A percentile compares a stretch with the other conserved stretches of the same genome.
Conservation (phyloP, 192 early-diverging fungal species). For the Gonapodya prolifera region DNA sequence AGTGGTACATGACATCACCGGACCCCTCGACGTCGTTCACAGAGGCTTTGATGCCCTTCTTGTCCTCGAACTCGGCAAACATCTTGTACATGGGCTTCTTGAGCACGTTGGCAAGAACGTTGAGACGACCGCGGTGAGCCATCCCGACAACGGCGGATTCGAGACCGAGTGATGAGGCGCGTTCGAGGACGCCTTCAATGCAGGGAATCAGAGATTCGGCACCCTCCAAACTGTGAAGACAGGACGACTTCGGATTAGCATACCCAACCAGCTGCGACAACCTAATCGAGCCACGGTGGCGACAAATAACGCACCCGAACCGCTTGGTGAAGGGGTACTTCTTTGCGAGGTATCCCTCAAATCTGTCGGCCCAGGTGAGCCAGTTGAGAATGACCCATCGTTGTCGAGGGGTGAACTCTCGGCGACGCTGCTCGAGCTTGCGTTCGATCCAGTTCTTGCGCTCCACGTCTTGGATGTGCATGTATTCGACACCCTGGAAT, state of each 20-base stretch:
- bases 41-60: not conserved
- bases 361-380: constrained; percentile 91
- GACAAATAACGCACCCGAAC: no score
- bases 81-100: constrained; percentile 97
- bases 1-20: constrained; percentile 73
- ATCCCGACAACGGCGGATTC: constrained; percentile 96
- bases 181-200: constrained; percentile 95
- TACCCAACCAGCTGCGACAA: no score
- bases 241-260: no score
- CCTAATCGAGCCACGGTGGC: no score
- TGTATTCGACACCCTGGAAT: constrained; percentile 96
- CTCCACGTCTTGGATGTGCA: constrained; percentile 90
- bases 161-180: constrained; percentile 86
- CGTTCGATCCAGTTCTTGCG: constrained; percentile 96
- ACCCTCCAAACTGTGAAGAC: no score
- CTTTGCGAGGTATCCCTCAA: constrained; percentile 89
- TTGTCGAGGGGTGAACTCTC: constrained; percentile 77
- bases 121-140: constrained; percentile 97
- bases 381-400: constrained; percentile 90
- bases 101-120: constrained; percentile 98
- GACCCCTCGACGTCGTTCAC: constrained; percentile 88
- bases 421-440: constrained; percentile 77
- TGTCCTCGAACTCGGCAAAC: constrained; percentile 75
- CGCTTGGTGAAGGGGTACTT: constrained; percentile 97
- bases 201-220: constrained; percentile 95